Base-by-base conservation (phyloP, 1,139 yeast genomes). In the Yamadazyma trypodendri region DNA sequence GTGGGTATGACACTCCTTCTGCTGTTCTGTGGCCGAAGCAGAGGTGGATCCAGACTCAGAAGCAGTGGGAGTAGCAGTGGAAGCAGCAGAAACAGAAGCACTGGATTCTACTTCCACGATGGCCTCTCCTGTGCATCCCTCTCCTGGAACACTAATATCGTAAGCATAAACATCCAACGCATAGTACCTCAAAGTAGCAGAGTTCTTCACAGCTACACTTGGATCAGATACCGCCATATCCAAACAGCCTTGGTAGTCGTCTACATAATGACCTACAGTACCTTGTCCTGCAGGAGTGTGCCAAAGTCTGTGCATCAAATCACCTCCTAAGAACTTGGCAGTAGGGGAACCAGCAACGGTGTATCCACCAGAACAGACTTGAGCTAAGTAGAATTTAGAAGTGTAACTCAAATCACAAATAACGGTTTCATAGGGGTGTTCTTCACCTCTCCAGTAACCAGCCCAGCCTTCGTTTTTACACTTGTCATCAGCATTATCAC, bases 401-500 rank as follows among this genome's bases (percentile, higher is more conserved):
- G 40, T 39, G 44, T 43, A 56, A 24, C 60, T 51, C 8, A 44
- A 41, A 31, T 53, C 56, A 40, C 58, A 53, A 32, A 54, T 52
- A 13, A 49, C 52, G 14, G 49, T 63, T 43, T 64, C 64, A 34
- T 61, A 56, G 3, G 61, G 47, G 14, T 49, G 63, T 38, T 61
- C 60, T 23, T 51, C 56, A 34, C 68, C 63, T 52, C 67, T 56
- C 60, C 60, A 55, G 37, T 64, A 64, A 24, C 69, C 68, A 8
- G 68, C 67, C 59, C 63, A 63, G 13, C 63, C 62, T 25, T 54
- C 52, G 7, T 44, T 44, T 13, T 46, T 44, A 48, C 71, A 64
- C 37, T 60, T 57, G 1, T 58, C 60, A 41, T 64, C 69, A 5
- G 51, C 45, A 39, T 63, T 58, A 36, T 64, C 69, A 53, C 71